These are phyloP conservation scores for Akebia trifoliata DNA, from an alignment of 164 flowering plant genomes.

Conservation along the genomic window DNA sequence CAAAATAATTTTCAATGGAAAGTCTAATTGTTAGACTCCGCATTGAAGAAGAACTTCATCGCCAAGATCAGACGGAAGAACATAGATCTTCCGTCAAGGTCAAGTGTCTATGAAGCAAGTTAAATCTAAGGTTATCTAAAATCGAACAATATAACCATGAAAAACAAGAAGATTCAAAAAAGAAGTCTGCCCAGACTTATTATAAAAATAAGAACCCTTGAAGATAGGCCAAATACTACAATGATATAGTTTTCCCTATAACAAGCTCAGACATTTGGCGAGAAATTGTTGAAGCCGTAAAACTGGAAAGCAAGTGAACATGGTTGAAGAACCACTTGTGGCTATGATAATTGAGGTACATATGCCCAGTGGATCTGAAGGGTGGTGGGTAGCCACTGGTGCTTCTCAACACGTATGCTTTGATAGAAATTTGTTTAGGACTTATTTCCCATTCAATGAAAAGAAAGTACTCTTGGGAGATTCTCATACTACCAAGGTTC, in stretches of 20 bases:
- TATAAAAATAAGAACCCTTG: not conserved
- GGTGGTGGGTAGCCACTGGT: constrained; percentile 25
- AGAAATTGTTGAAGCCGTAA: not conserved
- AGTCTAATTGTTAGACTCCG: too few species aligned
- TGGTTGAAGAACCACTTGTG: constrained; percentile 14
- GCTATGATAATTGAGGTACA: constrained; percentile 17
- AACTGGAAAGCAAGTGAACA: constrained; percentile 10
- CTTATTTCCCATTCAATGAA: constrained; percentile 2
- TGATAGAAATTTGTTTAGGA: constrained; percentile 12
- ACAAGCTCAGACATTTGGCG: constrained; percentile 7
- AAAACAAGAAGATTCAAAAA: too few species aligned
- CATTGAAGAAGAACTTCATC: too few species aligned
- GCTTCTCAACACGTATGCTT: constrained; percentile 13
- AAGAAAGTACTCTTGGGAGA: constrained; percentile 9
- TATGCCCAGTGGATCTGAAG: constrained; percentile 3
- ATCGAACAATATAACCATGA: too few species aligned
- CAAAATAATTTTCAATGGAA: too few species aligned
- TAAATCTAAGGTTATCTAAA: too few species aligned
- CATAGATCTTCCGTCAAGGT: too few species aligned
- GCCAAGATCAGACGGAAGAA: too few species aligned
- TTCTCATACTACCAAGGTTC: constrained; percentile 1
- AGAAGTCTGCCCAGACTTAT: too few species aligned
- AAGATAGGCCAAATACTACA: not conserved
- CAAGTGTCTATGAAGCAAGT: too few species aligned
- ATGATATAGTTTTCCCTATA: not conserved